Conservation (phyloP, 208 protist species). For the Trypanosoma caninum region DNA sequence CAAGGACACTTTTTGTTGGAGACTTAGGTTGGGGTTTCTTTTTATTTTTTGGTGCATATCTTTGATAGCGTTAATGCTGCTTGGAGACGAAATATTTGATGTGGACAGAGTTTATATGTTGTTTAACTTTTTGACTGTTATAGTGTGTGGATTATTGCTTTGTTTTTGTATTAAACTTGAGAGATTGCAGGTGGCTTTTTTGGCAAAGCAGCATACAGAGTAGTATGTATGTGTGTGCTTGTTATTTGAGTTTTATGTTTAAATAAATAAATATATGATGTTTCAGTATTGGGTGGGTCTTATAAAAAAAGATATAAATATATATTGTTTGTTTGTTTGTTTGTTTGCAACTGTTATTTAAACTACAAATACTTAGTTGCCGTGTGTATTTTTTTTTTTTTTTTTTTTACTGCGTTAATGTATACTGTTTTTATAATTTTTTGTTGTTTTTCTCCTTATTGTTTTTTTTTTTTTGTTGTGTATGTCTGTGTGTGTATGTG, state of each 20-base stretch:
- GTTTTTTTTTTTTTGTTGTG: not conserved
- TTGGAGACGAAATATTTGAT: no score
- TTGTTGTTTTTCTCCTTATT: not conserved
- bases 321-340: not conserved
- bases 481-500: not conserved
- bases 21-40: slow-evolving; percentile 34
- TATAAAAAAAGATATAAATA: no score
- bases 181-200: slow-evolving; percentile 21
- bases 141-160: slow-evolving; percentile 26
- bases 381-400: not conserved
- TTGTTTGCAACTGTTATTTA: not conserved
- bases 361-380: not conserved
- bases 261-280: no score
- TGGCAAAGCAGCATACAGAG: slow-evolving; percentile 34
- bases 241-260: no score
- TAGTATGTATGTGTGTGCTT: slow-evolving; percentile 11
- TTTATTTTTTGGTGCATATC: slow-evolving; percentile 21
- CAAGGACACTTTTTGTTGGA: slow-evolving; percentile 30
- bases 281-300: no score
- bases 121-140: slow-evolving; percentile 20
- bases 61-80: slow-evolving; percentile 20
- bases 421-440: not conserved
- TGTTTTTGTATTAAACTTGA: slow-evolving; percentile 32
- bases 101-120: slow-evolving; percentile 14
- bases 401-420: not conserved